Evolutionary conservation across 495 filamentous ascomycete genomes (phyloP), one percentile per base, ranked within the genome.

Genomic region (Rhizodiscina lignyota): DNA sequence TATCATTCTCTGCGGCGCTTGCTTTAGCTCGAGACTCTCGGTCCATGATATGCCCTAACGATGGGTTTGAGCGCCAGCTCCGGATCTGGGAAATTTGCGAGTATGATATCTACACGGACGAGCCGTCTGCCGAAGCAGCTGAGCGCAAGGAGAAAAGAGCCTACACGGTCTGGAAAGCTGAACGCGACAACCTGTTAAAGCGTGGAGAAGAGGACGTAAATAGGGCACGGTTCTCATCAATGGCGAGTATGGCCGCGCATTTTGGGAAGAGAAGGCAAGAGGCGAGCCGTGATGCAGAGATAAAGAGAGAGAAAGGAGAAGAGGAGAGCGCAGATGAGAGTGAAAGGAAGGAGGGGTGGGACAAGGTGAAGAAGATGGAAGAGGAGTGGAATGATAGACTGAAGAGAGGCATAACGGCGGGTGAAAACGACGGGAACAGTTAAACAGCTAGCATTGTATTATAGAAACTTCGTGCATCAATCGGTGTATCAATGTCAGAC

Each of bases 11-110:
- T 18, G 19, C 18, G 34, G 34, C 34, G 13, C 34, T 36, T 3
- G 5, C 34, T 4, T 13, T 36, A 15, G 34, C 34, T 5, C 11
- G 34, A 11, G 34, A 36, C 16, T 23, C 19, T 10, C 34, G 34
- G 1, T 11, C 34, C 5, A 5, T 36, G 4, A 26, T 36, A n/a
- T 28, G 11, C 20, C 34, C 34, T 6, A 36, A 36, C 15, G 4
- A 10, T 24, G 34, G 34, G 22, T 36, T 36, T 36, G 34, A 36
- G 34, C 18, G 21, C 4, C 34, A 36, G 19, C 34, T 36, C 10
- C 34, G 34, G 5, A 31, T 36, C n/a, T 36, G 34, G 34, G 21
- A 15, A 10, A 24, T 36, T 17, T 36, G 34, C 15, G 23, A 36
- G 18, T 36, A n/a, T 28, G 34, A 36, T 2, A 21, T 36, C 24